Evolutionary conservation across 2,329 filamentous ascomycete species (phyloP), one percentile per base, ranked within the genome.

Genomic region (Colletotrichum sp.): DNA sequence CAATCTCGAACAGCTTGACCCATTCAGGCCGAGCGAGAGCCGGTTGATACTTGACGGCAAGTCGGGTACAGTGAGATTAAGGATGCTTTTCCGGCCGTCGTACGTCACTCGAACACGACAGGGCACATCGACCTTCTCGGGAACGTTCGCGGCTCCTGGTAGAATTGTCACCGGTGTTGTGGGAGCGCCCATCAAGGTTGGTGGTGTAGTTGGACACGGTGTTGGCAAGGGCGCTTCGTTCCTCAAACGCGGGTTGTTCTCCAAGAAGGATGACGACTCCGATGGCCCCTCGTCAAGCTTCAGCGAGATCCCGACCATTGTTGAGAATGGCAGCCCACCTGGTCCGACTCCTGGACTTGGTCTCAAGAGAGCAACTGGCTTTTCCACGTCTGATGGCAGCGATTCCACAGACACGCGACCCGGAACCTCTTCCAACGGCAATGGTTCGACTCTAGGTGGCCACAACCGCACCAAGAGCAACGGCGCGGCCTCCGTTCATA

Each of bases 101-200:
- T 99, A 99, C 82, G 94, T 99, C 76, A 94, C 94, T 16, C 93
- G 97, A 71, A 91, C 94, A 15, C 92, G 96, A 65, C 95, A 98
- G 84, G 97, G 97, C 68, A 97, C 96, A 0, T 96, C 96, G 1
- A 98, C 96, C 2, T 98, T 99, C 87, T 93, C 94, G 1, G 96
- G 96, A 36, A 98, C 96, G 1, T 98, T 99, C 83, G 94, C 93
- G 7, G 90, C 93, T 2, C 95, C 97, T 32, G 95, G 95, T 64
- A 96, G 96, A 85, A 96, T 99, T 76, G 95, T 99, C 75, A 94
- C 93, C 15, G 92, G 92, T 77, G 92, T 94, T 68, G 93, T 92
- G 32, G 96, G 96, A 49, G 97, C 94, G 21, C 98, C 97, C n/a
- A 93, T 99, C 85, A 99, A 99, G 87, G 96, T 95, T 49, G 94